Base-by-base conservation (phyloP, 202 grass and related monocot genomes). In the Saccharum hybrid region DNA sequence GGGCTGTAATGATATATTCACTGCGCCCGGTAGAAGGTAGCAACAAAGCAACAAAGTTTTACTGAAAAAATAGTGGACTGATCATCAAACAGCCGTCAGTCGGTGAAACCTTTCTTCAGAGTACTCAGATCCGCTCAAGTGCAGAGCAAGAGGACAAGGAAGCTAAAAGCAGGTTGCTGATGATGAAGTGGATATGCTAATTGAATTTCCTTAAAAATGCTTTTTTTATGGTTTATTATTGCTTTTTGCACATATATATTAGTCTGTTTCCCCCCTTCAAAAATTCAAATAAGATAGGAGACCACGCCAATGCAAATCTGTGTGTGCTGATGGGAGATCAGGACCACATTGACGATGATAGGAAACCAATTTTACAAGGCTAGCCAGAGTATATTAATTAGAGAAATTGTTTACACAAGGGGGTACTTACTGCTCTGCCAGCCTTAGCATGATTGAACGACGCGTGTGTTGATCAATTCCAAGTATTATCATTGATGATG, bases 331-430 rank as follows among this genome's bases (percentile, higher is more conserved):
- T 71, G 68, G 81, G 83, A 26, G 2, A 81, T 71, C 36, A 81
- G 88, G 84, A 90, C 84, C 84, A 84, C 88, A 30, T 66, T 81
- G 75, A 87, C 63, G 69, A 87, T 71, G 84, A 81, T 71, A 71
- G 68, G 42, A 72, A 87, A 72, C 84, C 84, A 75, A 75, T 76
- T 75, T 78, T 71, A 66, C 64, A 46, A 79, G 66, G 64, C 63
- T 72, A 70, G 70, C 63, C 66, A 56, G 60, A 72, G 11, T 79
- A 61, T 42, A 81, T 81, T 41, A 39, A 76, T 61, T 15, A 4
- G 34, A 81, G 36, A 72, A 26, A 63, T 85, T 63, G 60, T 48
- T 59, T 59, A 57, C 52, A 57, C 52, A 57, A 59, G 8, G n/a
- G 26, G n/a, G 52, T 28, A 28, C 28, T 28, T 28, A 54, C 52